These are phyloP conservation scores for Psilocybe subaeruginosa DNA, from an alignment of 768 basidiomycete genomes.

Conservation along the genomic window DNA sequence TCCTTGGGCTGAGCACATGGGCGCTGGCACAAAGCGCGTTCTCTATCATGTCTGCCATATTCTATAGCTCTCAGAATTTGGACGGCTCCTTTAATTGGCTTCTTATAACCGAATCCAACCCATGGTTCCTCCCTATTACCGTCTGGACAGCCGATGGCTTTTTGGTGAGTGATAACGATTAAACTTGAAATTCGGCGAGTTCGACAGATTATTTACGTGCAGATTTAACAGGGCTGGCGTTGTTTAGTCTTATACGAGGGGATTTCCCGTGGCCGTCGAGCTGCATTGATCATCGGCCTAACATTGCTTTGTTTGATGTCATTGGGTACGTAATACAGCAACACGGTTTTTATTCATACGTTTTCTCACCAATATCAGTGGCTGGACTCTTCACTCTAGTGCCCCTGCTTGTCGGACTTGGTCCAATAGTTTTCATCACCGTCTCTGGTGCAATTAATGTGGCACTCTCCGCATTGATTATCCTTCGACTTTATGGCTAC, in stretches of 20 bases:
- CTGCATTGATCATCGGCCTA: background rate
- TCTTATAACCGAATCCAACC: background rate
- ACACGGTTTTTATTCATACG: background rate
- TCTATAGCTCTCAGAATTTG: background rate
- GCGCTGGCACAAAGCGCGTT: background rate
- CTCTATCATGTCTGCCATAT: background rate
- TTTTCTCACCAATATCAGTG: background rate
- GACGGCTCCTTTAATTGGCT: background rate
- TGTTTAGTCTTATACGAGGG: constrained; percentile 4
- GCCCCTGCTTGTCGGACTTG: background rate
- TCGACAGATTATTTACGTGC: background rate
- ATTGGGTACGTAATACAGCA: background rate
- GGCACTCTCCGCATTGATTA: constrained; percentile 6
- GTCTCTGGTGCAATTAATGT: constrained; percentile 8
- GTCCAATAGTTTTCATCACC: constrained; percentile 3
- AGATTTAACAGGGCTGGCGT: background rate
- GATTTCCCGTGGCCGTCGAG: background rate
- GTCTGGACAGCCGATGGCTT: constrained; percentile 3
- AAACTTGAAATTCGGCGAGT: no score
- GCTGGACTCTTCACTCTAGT: background rate
- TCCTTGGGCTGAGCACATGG: background rate
- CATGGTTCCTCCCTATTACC: background rate
- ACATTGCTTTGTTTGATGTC: background rate
- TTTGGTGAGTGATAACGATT: background rate
- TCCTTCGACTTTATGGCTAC: constrained; percentile 9